Conservation (phyloP, 345 rosid genomes). For the Populus alba region DNA sequence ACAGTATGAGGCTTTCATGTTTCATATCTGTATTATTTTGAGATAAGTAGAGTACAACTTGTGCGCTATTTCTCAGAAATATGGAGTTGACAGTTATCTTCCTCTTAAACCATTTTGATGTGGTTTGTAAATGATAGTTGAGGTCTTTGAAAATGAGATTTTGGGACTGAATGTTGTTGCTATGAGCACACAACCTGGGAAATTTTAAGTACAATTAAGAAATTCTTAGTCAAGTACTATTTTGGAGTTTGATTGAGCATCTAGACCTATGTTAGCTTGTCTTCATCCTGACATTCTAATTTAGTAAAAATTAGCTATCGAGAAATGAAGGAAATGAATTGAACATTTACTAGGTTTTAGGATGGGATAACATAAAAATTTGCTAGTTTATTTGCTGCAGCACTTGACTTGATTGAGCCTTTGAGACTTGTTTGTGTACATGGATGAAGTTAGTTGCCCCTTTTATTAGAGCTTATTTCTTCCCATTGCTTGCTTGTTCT, state of each 20-base stretch:
- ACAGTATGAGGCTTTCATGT: background rate
- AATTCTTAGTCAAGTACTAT: background rate
- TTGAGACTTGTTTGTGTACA: background rate
- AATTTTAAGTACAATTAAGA: background rate
- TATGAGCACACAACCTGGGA: background rate
- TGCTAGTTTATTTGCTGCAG: background rate
- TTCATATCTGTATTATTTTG: background rate
- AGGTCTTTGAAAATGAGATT: background rate
- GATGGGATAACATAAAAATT: background rate
- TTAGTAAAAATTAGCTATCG: background rate
- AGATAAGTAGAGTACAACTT: background rate
- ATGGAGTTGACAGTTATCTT: background rate
- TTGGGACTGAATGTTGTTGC: background rate
- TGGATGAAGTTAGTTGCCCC: background rate
- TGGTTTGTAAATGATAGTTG: background rate
- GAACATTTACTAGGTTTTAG: background rate
- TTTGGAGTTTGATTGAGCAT: background rate
- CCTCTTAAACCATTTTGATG: background rate
- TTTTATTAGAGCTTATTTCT: slow-evolving; percentile 13
- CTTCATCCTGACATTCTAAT: background rate
- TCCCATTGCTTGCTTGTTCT: slow-evolving; percentile 13
- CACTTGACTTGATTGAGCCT: background rate
- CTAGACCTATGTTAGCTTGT: background rate
- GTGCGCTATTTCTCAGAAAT: background rate
- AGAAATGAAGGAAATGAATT: background rate